phyloP scores from a whole-genome alignment of 192 early-diverging fungal genomes.

The Rhizophagus clarus region DNA sequence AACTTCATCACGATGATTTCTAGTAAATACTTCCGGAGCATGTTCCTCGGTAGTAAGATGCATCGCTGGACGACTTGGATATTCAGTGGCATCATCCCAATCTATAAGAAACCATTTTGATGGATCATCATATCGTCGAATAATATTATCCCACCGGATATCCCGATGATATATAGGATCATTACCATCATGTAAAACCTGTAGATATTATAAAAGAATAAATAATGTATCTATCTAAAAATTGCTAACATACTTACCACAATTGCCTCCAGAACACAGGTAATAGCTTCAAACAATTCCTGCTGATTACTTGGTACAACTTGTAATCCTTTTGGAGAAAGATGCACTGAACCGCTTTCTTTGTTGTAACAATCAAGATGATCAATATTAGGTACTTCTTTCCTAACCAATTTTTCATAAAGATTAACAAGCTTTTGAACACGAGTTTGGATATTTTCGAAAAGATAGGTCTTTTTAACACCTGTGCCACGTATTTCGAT shows the following conservation, averaged over 20 bases:
- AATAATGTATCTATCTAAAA: background rate
- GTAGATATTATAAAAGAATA: background rate
- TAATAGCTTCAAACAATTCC: slow-evolving; percentile 12
- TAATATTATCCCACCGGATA: background rate
- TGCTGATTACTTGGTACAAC: background rate
- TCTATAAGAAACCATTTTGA: slow-evolving; percentile 17
- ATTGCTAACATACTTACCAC: background rate
- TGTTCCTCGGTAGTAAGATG: background rate
- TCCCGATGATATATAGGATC: background rate
- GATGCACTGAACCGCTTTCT: background rate
- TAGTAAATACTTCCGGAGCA: slow-evolving; percentile 5
- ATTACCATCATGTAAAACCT: background rate
- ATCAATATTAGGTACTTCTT: slow-evolving; percentile 18
- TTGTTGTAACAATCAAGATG: background rate
- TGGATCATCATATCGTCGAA: background rate
- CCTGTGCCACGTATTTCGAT: slow-evolving; percentile 1
- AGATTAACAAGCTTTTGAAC: background rate
- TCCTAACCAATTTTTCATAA: background rate
- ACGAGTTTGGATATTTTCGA: background rate
- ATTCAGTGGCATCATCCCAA: background rate
- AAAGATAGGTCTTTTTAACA: background rate
- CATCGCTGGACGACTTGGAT: background rate
- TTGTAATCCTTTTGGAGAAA: background rate
- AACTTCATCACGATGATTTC: background rate
- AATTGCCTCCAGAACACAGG: background rate